A percentile compares a stretch with the other conserved stretches of the same genome.
These are phyloP conservation scores for Starmerella sirachaensis DNA, from an alignment of 805 yeast genomes.

Conservation along the genomic window DNA sequence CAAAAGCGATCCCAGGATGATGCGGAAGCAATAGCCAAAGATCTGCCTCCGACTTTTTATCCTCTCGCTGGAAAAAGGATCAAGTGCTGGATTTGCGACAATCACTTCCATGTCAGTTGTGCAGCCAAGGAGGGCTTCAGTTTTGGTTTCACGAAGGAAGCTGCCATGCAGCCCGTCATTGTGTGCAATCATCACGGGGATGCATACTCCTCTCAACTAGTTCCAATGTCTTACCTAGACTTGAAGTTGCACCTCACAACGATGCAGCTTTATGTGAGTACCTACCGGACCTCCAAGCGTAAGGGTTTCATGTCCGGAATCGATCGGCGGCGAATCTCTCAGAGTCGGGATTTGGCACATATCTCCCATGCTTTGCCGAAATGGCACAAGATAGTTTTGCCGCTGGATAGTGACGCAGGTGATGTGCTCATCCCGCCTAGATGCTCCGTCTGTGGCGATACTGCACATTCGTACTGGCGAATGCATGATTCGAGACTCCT, in stretches of 20 bases:
- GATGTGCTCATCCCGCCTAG: too few species aligned
- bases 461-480: too few species aligned
- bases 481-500: too few species aligned
- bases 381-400: too few species aligned
- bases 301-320: not conserved
- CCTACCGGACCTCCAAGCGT: constrained; percentile 19
- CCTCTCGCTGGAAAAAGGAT: constrained; percentile 6
- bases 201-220: constrained; percentile 9
- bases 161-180: constrained; percentile 24
- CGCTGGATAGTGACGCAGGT: too few species aligned
- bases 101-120: constrained; percentile 42
- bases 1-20: not conserved
- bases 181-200: constrained; percentile 26
- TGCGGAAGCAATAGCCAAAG: too few species aligned
- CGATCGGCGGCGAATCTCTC: too few species aligned
- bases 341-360: too few species aligned
- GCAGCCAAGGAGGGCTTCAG: constrained; percentile 30
- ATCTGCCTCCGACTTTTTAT: too few species aligned
- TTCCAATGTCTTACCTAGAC: constrained; percentile 24
- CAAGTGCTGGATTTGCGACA: constrained; percentile 15
- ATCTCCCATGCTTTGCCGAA: too few species aligned
- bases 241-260: constrained; percentile 21
- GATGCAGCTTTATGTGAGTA: constrained; percentile 25
- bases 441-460: too few species aligned
- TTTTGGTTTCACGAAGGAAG: constrained; percentile 18